Evolutionary conservation across 2,329 filamentous ascomycete genomes (phyloP), one percentile per base, ranked within the genome.

Genomic region (Phoma sp.): DNA sequence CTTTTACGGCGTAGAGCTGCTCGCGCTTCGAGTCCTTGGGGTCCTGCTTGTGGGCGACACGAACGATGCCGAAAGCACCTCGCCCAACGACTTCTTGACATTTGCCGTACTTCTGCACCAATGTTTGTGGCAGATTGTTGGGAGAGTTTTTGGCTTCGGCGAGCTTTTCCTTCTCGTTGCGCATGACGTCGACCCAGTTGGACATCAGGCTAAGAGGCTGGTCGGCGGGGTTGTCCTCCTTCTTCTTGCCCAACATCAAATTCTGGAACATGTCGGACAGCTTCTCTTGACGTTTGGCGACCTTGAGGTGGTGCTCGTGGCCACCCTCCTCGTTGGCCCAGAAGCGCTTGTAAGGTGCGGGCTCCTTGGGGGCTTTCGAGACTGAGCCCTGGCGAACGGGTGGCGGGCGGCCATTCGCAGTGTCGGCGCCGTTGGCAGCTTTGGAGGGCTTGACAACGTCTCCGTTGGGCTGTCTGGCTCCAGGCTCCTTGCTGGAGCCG

Each of bases 31-130:
- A 83, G 65, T 92, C 89, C 67, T 88, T 90, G 12, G 92, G 90
- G 56, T 96, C 84, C 57, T 92, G 89, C 79, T 99, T 99, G 84
- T 98, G 95, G 14, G 93, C 96, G 75, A 98, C 96, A 57, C 95
- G 87, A 61, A 99, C 95, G 60, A 99, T 96, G 52, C 95, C 95
- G 75, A 99, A 99, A 34, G 95, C 95, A 57, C 95, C 95, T 30
- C 93, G 91, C 17, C 95, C 95, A 20, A 99, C 92, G 28, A 99
- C 87, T 75, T 99, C 95, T 72, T 98, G 93, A 73, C 95, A 98
- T 78, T 98, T 98, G 66, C 95, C 95, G 73, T 99, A 99, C 74
- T 98, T 98, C 71, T 98, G 92, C 1, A 95, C 91, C 42, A 99
- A 81, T 0, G 92, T 92, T 17, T 86, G 87, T 14, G 90, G 88